Conservation (phyloP, 2,329 filamentous ascomycete genomes). For the Chaetomiaceae sp. region DNA sequence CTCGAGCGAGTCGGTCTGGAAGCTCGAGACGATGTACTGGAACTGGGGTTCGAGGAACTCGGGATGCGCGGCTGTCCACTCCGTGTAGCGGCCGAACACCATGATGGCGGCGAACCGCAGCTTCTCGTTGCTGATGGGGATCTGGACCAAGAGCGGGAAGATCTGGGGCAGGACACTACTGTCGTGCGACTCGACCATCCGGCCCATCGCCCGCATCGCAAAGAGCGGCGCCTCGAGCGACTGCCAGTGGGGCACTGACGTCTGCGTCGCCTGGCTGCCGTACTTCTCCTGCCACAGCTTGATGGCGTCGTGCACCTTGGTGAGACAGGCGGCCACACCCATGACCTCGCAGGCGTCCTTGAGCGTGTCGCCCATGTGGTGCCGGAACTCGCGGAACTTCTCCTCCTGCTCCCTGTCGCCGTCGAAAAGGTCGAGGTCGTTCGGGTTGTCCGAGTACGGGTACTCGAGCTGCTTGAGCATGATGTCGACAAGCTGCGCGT, state of each 20-base stretch:
- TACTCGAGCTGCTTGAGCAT: conserved; percentile 89
- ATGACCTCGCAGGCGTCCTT: conserved; percentile 98
- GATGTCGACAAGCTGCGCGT: conserved; percentile 84
- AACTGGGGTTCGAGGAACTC: conserved; percentile 90
- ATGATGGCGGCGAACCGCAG: conserved; percentile 98
- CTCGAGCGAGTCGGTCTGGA: conserved; percentile 82
- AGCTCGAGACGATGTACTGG: conserved; percentile 91
- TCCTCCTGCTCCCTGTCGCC: conserved; percentile 95
- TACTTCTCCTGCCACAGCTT: conserved; percentile 84
- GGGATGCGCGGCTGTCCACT: conserved; percentile 93
- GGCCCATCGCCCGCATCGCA: conserved; percentile 90
- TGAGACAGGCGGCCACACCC: conserved; percentile 84
- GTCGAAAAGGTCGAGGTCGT: conserved; percentile 83
- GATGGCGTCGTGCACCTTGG: conserved; percentile 82
- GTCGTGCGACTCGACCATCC: conserved; percentile 91
- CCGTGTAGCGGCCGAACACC: conserved; percentile 92
- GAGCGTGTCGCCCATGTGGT: conserved; percentile 94
- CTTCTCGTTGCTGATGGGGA: conserved; percentile 95
- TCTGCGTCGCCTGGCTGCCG: conserved; percentile 66
- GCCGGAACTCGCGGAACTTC: conserved; percentile 93
- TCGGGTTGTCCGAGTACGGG: conserved; percentile 67
- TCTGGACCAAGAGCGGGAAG: conserved; percentile 89
- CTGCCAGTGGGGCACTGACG: conserved; percentile 89
- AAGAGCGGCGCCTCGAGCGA: conserved; percentile 93
- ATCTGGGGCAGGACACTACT: conserved; percentile 82